phyloP scores from a whole-genome alignment of 352 stramenopile species.

The Globisporangium okanoganense region DNA sequence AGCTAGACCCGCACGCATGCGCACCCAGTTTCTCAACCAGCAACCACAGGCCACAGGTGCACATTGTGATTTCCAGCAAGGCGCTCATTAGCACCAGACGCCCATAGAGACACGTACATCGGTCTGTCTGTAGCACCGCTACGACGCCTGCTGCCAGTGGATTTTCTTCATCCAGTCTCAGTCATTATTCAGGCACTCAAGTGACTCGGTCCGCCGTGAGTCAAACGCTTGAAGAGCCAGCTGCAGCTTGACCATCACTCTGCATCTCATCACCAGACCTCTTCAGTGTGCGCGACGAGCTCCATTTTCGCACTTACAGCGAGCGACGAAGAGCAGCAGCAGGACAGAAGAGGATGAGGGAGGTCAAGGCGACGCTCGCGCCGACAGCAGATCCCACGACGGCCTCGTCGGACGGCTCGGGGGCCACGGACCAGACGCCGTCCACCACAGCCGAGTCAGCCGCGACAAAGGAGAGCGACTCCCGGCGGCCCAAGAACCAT shows the following conservation, averaged over 20 bases:
- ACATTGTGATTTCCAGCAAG: not conserved
- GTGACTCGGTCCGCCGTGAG: too few relatives aligned
- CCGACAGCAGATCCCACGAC: not conserved
- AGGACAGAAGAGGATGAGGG: not conserved
- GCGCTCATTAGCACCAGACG: too few relatives aligned
- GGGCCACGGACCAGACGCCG: slow-evolving; percentile 3
- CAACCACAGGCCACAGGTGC: too few relatives aligned
- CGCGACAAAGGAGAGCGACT: not conserved
- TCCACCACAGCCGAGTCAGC: too few relatives aligned
- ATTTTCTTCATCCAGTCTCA: not conserved
- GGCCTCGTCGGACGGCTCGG: slow-evolving; percentile 7
- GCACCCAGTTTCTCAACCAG: not conserved
- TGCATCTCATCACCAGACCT: not conserved
- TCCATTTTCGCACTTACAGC: not conserved
- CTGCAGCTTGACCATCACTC: not conserved
- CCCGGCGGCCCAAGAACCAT: not conserved
- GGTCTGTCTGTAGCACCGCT: too few relatives aligned
- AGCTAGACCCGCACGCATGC: not conserved
- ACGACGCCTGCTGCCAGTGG: not conserved
- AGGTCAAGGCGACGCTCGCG: not conserved
- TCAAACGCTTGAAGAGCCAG: not conserved
- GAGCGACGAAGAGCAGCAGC: not conserved
- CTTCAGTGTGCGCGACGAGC: not conserved
- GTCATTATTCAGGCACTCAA: too few relatives aligned
- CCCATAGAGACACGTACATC: too few relatives aligned